Base-by-base conservation (phyloP, 2,329 filamentous ascomycete species). In the Monilinia polystroma region DNA sequence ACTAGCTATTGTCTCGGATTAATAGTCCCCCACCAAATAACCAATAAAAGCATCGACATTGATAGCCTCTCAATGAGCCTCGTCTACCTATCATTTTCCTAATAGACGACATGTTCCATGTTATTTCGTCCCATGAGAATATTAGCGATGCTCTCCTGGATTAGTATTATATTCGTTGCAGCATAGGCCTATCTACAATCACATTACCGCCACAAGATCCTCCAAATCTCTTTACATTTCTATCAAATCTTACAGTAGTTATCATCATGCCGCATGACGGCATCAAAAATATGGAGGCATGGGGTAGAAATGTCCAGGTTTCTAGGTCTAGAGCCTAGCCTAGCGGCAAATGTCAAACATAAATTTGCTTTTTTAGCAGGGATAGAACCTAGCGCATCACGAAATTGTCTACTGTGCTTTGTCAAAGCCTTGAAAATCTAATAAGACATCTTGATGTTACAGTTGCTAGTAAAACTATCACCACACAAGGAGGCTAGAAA, bases 261-360 rank as follows among this genome's bases (percentile, higher is more conserved):
- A 35, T 10, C 41, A 56, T 41, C 54, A 41, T 35, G 35, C 54
- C n/a, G n/a, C 35, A 56, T 56, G 54, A 56, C 54, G 29, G 54
- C 54, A 56, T 56, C 53, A 41, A 56, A 35, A 35, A 35, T 35
- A 6, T 35, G 7, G 32, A 6, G 32, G 32, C 32, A 0, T 35
- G 32, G 7, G 32, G 32, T 35, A 35, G 6, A 3, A 35, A 35
- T 7, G 2, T 5, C 32, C 3, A 35, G 5, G 32, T 5, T 35
- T 35, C 6, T 35, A 5, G 32, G 32, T 8, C 32, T 7, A 35
- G 32, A 35, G 32, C 5, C 5, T 35, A 35, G 7, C 32, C 7
- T 6, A 35, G 32, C 5, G 32, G 32, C 32, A 5, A 35, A 1
- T 1, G 32, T 8, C 32, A 5, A 35, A 35, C 32, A 3, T 35